Evolutionary conservation across 2,329 filamentous ascomycete genomes (phyloP), one percentile per base, ranked within the genome.

Genomic region (Fusarium agapanthi): DNA sequence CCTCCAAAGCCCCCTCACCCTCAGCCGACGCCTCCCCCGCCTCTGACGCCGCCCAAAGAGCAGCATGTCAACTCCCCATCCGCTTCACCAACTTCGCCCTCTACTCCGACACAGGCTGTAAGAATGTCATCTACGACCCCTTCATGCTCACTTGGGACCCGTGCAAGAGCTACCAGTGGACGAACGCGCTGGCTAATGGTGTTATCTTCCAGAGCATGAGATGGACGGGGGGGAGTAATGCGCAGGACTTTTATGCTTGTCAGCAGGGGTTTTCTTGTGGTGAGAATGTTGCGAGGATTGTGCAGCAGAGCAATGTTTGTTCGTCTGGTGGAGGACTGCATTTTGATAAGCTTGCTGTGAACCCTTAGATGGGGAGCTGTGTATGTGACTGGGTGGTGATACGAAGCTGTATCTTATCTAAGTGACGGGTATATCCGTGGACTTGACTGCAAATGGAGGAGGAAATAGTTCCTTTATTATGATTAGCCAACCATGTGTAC

Each of bases 371-470:
- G 7, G 5, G 7, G 18, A 20, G 16, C 4, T 16, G 6, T 5
- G n/a, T 16, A 18, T 12, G 4, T 35, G 34, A 16, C 7, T 10
- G 11, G 41, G 41, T 0, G 15, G 15, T 6, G 15, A 13, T 18
- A 24, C 0, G 41, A 18, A 5, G 26, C 9, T 28, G 26, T 22
- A 28, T 22, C 9, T 8, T 28, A 16, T 34, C 14, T 34, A 4
- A 4, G 13, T 10, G 26, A 12, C 9, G 3, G 9, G 5, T 3
- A 6, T 30, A 11, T 0, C 4, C 9, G 9, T 47, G 6, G 18
- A 3, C 44, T 47, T 47, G 26, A 15, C 6, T 22, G 3, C 4
- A 11, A 47, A 28, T 28, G 13, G 18, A 28, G 16, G 11, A 12
- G 16, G 15, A 44, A 44, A 18, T 8, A n/a, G 41, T 26, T 10